Percentiles rank a stretch among this genome's conserved stretches.
Conservation (phyloP, 345 rosid genomes). For the Eucalyptus sp. region DNA sequence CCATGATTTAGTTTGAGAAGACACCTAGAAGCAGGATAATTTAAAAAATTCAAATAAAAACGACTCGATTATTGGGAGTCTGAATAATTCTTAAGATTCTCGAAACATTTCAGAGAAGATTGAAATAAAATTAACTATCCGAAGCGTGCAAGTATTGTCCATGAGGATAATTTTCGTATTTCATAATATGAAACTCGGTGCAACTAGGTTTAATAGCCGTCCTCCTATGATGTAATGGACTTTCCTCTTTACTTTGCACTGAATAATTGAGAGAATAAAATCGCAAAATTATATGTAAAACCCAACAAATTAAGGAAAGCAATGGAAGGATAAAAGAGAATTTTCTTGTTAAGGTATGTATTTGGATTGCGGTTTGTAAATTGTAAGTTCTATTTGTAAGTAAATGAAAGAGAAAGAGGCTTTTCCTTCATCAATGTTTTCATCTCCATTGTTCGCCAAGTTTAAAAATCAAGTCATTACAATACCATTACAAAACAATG, state of each 20-base stretch:
- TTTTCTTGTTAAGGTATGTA: not conserved
- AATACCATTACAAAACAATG: not conserved
- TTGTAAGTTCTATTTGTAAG: not conserved
- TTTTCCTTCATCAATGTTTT: not conserved
- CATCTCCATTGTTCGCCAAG: not conserved
- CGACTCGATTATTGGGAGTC: not conserved
- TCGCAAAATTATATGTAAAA: not conserved
- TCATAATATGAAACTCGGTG: fast-evolving
- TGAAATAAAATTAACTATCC: not conserved
- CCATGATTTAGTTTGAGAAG: not conserved
- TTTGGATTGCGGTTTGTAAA: not conserved
- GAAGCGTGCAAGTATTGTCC: not conserved
- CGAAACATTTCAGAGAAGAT: not conserved
- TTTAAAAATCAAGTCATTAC: not conserved
- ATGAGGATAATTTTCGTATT: fast-evolving
- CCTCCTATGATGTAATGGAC: not conserved
- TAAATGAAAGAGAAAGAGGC: not conserved
- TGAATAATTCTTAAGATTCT: not conserved
- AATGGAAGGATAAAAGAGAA: not conserved
- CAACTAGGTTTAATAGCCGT: not conserved
- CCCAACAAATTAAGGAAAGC: not conserved
- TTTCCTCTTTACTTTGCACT: not conserved
- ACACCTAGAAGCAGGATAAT: not conserved
- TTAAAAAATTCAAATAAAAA: not conserved
- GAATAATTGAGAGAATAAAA: not conserved